Conservation (phyloP, 225 moss, liverwort and hornwort genomes). For the Polytrichum formosum region DNA sequence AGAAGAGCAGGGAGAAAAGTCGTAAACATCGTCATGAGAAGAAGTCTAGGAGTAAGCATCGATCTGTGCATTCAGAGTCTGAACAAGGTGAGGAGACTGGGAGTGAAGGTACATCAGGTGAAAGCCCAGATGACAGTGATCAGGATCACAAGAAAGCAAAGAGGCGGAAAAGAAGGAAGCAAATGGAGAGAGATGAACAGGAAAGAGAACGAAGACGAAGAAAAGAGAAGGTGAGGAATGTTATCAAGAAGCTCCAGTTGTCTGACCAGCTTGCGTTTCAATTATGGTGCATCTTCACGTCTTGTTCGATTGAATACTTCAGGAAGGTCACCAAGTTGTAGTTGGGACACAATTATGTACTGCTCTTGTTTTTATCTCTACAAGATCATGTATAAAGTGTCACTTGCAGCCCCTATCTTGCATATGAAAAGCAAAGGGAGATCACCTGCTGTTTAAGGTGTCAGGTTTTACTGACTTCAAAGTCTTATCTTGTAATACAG, state of each 20-base stretch:
- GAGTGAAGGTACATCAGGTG: conserved; percentile 39
- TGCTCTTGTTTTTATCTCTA: too few species aligned
- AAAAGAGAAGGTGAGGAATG: conserved; percentile 50
- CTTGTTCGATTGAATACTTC: too few species aligned
- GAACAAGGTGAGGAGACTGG: conserved; percentile 32
- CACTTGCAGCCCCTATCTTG: too few species aligned
- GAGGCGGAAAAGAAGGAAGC: conserved; percentile 53
- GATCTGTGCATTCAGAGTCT: conserved; percentile 32
- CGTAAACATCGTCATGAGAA: conserved; percentile 31
- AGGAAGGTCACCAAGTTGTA: too few species aligned
- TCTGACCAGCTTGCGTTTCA: too few species aligned
- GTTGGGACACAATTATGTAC: too few species aligned
- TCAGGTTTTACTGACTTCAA: too few species aligned
- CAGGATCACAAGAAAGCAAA: conserved; percentile 46
- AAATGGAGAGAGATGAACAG: conserved; percentile 43
- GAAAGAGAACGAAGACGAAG: conserved; percentile 46
- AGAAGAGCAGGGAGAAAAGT: conserved; percentile 18
- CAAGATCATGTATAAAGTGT: too few species aligned
- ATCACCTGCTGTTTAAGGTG: too few species aligned
- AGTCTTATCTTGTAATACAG: conserved; percentile 20
- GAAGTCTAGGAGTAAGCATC: conserved; percentile 43
- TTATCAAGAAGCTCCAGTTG: background rate
- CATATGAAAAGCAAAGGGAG: too few species aligned
- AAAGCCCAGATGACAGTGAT: conserved; percentile 47
- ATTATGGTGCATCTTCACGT: too few species aligned